A percentile compares a stretch with the other conserved stretches of the same genome.
These are phyloP conservation scores for Bothriochloa decipiens DNA, from an alignment of 176 grass and related monocot species.

Conservation along the genomic window DNA sequence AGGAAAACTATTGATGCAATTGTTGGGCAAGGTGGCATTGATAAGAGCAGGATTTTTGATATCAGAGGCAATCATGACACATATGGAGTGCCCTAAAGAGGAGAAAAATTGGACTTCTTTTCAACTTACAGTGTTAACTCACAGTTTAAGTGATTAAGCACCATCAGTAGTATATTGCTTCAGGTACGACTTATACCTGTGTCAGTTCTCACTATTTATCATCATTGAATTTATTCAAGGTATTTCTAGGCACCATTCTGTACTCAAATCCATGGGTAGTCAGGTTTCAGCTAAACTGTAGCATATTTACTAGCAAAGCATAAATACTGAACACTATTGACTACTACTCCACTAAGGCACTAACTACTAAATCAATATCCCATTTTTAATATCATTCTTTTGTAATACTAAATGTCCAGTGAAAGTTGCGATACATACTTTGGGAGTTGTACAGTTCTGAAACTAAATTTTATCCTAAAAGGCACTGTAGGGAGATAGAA, in stretches of 20 bases:
- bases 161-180: slow-evolving; percentile 78
- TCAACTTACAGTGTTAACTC: slow-evolving; percentile 78
- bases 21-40: slow-evolving; percentile 56
- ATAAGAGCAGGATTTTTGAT: slow-evolving; percentile 82
- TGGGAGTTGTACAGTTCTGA: slow-evolving; percentile 23
- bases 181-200: slow-evolving; percentile 56
- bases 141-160: slow-evolving; percentile 60
- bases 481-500: slow-evolving; percentile 77
- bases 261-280: not conserved
- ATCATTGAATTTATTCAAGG: not conserved
- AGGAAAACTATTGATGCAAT: slow-evolving; percentile 65
- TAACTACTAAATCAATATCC: slow-evolving; percentile 1
- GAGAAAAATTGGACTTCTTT: slow-evolving; percentile 73
- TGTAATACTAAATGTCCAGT: slow-evolving; percentile 4
- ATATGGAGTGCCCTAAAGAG: slow-evolving; percentile 85
- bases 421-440: slow-evolving; percentile 11
- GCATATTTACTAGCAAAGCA: slow-evolving; percentile 33
- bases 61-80: slow-evolving; percentile 98
- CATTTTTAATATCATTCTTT: not conserved
- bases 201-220: not conserved
- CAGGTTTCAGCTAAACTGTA: not conserved
- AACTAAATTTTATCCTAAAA: slow-evolving; percentile 59
- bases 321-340: slow-evolving; percentile 23
- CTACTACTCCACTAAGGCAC: not conserved
- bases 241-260: not conserved